Percentiles rank a stretch among this genome's conserved stretches.
These are phyloP conservation scores for Pyricularia pennisetigena DNA, from an alignment of 2,329 filamentous ascomycete species.

Conservation along the genomic window DNA sequence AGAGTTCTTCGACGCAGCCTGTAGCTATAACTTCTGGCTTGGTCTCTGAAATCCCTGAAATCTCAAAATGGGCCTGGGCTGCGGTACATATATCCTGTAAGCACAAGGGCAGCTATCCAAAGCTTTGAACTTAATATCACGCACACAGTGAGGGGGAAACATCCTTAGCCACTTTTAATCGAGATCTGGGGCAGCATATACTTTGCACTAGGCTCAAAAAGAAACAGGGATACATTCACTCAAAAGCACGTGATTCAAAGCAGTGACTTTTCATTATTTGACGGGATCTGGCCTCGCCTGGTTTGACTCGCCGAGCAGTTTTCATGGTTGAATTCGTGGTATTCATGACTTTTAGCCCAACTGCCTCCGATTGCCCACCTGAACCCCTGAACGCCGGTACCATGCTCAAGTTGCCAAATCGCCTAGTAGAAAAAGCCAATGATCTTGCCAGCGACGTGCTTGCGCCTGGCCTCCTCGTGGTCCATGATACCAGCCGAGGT, in stretches of 20 bases:
- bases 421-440: constrained; percentile 97
- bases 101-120: background rate
- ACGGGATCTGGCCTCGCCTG: background rate
- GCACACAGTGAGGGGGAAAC: background rate
- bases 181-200: background rate
- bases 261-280: background rate
- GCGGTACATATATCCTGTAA: background rate
- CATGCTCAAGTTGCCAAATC: constrained; percentile 8
- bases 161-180: background rate
- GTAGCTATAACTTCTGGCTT: background rate
- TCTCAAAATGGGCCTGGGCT: background rate
- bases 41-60: background rate
- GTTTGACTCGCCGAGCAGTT: constrained; percentile 3
- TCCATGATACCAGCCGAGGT: constrained; percentile 99
- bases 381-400: constrained; percentile 5
- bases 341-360: constrained; percentile 7
- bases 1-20: background rate
- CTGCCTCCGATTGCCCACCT: constrained; percentile 2
- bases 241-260: background rate
- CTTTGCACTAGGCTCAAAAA: background rate
- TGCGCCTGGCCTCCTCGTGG: constrained; percentile 98
- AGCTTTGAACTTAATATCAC: background rate
- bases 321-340: constrained; percentile 7
- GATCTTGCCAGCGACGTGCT: constrained; percentile 98
- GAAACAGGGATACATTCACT: background rate